phyloP scores from a whole-genome alignment of 257 asterid species.

The Solanum piurae region DNA sequence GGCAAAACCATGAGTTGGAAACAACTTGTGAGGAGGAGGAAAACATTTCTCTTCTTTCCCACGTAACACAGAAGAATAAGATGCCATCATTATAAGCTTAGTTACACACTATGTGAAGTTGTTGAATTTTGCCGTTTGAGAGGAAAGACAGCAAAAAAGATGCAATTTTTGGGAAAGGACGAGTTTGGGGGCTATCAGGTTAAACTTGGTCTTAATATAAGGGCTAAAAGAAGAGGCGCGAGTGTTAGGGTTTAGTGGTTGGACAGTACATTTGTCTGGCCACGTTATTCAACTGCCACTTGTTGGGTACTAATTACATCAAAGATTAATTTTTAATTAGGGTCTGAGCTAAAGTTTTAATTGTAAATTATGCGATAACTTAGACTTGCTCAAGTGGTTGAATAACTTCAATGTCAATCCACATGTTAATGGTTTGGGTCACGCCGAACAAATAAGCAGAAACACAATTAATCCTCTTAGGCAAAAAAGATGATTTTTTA shows the following conservation, averaged over 20 bases:
- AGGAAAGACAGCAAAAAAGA: not conserved
- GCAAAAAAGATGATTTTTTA: too few species aligned
- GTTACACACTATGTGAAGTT: not conserved
- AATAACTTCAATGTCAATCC: not conserved
- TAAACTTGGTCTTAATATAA: not conserved
- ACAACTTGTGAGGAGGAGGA: constrained; percentile 27
- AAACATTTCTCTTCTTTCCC: constrained; percentile 15
- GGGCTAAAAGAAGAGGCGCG: not conserved
- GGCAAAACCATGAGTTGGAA: not conserved
- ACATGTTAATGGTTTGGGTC: not conserved
- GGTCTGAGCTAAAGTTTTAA: not conserved
- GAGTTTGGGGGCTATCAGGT: constrained; percentile 12
- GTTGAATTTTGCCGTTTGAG: not conserved
- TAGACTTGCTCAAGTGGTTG: not conserved
- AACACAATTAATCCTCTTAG: not conserved
- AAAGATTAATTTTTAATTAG: not conserved
- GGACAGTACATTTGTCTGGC: constrained; percentile 29
- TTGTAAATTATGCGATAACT: not conserved
- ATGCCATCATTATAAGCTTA: not conserved
- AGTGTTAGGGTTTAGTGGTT: constrained; percentile 33
- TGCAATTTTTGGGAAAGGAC: not conserved
- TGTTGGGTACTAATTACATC: constrained; percentile 9
- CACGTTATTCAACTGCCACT: constrained; percentile 28
- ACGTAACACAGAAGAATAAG: constrained; percentile 15
- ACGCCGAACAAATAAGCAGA: not conserved